Conservation (phyloP, 768 basidiomycete genomes). For the Boletus fagicola region DNA sequence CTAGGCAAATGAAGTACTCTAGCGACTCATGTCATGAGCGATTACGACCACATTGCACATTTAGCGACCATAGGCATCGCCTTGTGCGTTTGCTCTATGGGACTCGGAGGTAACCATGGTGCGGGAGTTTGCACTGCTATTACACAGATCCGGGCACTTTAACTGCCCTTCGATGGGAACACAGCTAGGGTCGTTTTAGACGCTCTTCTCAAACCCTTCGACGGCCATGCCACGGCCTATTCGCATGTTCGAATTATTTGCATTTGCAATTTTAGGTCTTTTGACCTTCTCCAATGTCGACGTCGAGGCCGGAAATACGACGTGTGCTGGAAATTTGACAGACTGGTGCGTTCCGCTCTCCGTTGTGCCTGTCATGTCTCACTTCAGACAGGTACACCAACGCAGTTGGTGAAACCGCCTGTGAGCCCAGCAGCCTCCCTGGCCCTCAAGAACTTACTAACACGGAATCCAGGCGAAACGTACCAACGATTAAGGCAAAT, state of each 20-base stretch:
- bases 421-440: conserved; percentile 10
- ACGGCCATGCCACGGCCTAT: neutral
- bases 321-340: conserved; percentile 12
- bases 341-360: conserved; percentile 10
- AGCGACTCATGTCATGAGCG: neutral
- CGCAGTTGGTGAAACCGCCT: conserved; percentile 29
- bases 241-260: neutral
- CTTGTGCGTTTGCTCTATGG: neutral
- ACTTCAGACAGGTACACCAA: conserved; percentile 21
- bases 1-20: neutral
- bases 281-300: neutral
- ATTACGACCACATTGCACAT: neutral
- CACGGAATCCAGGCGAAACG: conserved; percentile 15
- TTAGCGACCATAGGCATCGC: neutral
- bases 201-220: neutral
- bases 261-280: neutral
- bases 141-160: neutral
- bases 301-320: conserved; percentile 20
- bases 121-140: neutral
- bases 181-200: neutral
- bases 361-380: neutral
- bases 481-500: conserved; percentile 29
- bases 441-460: neutral
- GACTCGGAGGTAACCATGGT: neutral
- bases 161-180: neutral